Percentiles rank a stretch among this genome's conserved stretches.
Conservation (phyloP, 2,329 filamentous ascomycete species). For the Daldinia sp. region DNA sequence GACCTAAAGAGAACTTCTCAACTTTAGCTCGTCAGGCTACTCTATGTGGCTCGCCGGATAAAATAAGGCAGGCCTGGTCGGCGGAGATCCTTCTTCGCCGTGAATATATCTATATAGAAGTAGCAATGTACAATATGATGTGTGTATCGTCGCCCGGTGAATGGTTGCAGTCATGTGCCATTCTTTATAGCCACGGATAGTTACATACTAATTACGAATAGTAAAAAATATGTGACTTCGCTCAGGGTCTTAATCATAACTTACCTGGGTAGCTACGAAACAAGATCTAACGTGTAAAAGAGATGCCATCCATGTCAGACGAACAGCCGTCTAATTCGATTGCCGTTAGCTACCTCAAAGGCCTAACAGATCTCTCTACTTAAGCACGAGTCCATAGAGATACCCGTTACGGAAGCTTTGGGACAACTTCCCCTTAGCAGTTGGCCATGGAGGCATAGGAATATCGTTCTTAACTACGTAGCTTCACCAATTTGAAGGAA, state of each 20-base stretch:
- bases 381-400: too few species aligned
- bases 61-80: not conserved
- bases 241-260: not conserved
- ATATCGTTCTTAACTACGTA: too few species aligned
- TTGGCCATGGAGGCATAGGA: too few species aligned
- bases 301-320: too few species aligned
- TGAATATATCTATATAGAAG: slow-evolving; percentile 31
- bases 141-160: slow-evolving; percentile 22
- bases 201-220: not conserved
- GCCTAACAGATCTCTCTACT: too few species aligned
- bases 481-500: too few species aligned
- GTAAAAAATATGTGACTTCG: not conserved
- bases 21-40: slow-evolving; percentile 1
- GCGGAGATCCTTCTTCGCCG: slow-evolving; percentile 24
- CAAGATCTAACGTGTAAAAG: too few species aligned
- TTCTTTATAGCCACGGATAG: not conserved
- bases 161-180: not conserved
- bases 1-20: slow-evolving; percentile 5
- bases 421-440: too few species aligned
- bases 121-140: slow-evolving; percentile 38
- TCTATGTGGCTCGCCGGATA: not conserved
- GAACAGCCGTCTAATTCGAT: too few species aligned
- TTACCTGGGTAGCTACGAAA: not conserved
- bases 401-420: too few species aligned
- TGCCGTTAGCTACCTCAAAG: too few species aligned